These are phyloP conservation scores for Penicillium brevicompactum DNA, from an alignment of 2,329 filamentous ascomycete species.

Conservation along the genomic window DNA sequence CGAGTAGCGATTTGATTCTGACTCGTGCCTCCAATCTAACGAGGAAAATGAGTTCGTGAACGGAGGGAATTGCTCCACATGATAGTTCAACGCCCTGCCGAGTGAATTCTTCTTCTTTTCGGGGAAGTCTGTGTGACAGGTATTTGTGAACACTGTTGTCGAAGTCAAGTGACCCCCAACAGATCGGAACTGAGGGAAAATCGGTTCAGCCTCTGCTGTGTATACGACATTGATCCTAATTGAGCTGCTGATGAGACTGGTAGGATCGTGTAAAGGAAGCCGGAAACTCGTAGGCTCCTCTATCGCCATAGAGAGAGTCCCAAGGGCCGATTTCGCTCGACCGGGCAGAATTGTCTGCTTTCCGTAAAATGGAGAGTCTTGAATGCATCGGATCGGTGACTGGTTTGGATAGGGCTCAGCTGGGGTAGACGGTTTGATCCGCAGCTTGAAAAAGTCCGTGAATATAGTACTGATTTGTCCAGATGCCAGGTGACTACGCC, in stretches of 20 bases:
- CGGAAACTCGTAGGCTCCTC: background rate
- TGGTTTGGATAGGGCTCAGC: background rate
- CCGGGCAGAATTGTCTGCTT: background rate
- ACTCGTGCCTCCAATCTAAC: constrained; percentile 9
- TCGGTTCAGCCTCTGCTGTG: background rate
- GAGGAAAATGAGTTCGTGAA: constrained; percentile 10
- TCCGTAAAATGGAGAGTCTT: background rate
- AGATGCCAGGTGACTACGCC: constrained; percentile 1
- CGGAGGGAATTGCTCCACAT: constrained; percentile 7
- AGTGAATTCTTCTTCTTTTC: constrained; percentile 14
- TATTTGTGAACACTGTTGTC: constrained; percentile 17
- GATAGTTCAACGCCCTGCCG: constrained; percentile 12
- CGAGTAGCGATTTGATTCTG: background rate
- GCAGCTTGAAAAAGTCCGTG: constrained; percentile 12
- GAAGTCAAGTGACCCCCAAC: constrained; percentile 12
- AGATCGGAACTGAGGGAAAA: constrained; percentile 13
- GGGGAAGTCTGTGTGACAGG: background rate
- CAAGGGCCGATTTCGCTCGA: background rate
- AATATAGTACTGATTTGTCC: constrained; percentile 7
- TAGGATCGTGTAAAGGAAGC: background rate
- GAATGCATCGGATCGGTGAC: background rate
- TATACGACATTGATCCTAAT: background rate
- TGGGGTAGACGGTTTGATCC: constrained; percentile 17
- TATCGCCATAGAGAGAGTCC: background rate
- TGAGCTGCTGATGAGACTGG: background rate